phyloP scores from a whole-genome alignment of 495 filamentous ascomycete genomes.

The Xylaria cubensis region DNA sequence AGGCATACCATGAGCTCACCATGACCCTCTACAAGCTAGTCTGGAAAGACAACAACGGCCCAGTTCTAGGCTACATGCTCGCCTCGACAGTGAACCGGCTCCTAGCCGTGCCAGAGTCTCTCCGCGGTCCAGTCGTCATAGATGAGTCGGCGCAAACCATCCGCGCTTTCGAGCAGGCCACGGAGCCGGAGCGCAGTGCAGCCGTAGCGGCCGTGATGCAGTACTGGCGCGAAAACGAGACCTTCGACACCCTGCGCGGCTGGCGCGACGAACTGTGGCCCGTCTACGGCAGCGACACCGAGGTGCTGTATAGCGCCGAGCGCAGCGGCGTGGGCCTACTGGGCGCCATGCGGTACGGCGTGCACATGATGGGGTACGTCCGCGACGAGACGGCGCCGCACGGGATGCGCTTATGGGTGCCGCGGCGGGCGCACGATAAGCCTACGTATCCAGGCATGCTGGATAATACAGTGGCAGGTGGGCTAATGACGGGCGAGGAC shows the following conservation, averaged over 20 bases:
- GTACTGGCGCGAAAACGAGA: slow-evolving; percentile 66
- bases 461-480: slow-evolving; percentile 94
- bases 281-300: slow-evolving; percentile 69
- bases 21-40: slow-evolving; percentile 61
- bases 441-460: slow-evolving; percentile 86
- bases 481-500: slow-evolving; percentile 78
- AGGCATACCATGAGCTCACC: slow-evolving; percentile 55
- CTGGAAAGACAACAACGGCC: slow-evolving; percentile 45
- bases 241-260: slow-evolving; percentile 75
- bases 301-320: slow-evolving; percentile 79
- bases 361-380: slow-evolving; percentile 85
- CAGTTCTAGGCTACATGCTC: slow-evolving; percentile 67
- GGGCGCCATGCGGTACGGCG: slow-evolving; percentile 85
- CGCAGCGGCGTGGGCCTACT: slow-evolving; percentile 80
- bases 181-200: slow-evolving; percentile 63
- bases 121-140: slow-evolving; percentile 63
- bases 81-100: slow-evolving; percentile 64
- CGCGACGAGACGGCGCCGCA: slow-evolving; percentile 53
- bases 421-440: slow-evolving; percentile 75
- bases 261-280: slow-evolving; percentile 93
- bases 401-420: slow-evolving; percentile 83
- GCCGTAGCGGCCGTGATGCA: slow-evolving; percentile 64
- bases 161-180: slow-evolving; percentile 54
- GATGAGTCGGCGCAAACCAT: slow-evolving; percentile 57
- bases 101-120: slow-evolving; percentile 45